Base-by-base conservation (phyloP, 2,329 filamentous ascomycete species). In the Pyricularia sp. region DNA sequence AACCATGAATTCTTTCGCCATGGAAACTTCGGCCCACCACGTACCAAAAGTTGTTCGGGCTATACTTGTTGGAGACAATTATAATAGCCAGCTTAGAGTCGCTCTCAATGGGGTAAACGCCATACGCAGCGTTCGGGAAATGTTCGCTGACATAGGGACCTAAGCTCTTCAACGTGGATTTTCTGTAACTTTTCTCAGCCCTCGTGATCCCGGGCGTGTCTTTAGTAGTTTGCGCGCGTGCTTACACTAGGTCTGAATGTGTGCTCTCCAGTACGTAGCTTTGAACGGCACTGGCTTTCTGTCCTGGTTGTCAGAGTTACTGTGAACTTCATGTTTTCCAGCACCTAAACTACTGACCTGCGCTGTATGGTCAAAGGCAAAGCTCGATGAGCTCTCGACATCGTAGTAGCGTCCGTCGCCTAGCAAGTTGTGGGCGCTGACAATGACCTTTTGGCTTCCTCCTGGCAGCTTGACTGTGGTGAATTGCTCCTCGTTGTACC, bases 401-500 rank as follows among this genome's bases (percentile, higher is more conserved):
- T 99, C 95, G 81, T 90, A 98, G 83, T 98, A 99, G 74, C 92
- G 86, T 66, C 89, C 91, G 73, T 88, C 87, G 31, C 90, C 92
- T 58, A 97, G 83, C 66, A 89, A 88, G 81, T 94, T 98, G 82
- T 96, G 90, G 69, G 88, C 85, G 83, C 93, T 97, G 77, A 99
- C 86, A 73, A 98, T 86, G 71, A 96, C 93, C 66, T 90, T 81
- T 78, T 93, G 89, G 79, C 88, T 94, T 77, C 91, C 88, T 33
- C 93, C 93, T 0, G 94, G 94, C 69, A 99, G 87, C 84, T 96
- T 97, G 71, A 92, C 90, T 20, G 93, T 93, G 66, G 89, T 82
- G 79, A 97, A 91, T 80, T 99, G 95, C 79, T 94, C 91, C 81
- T 99, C 94, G 75, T 98, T 97, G 86, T 99, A 98, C 80, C 91